A percentile compares a stretch with the other conserved stretches of the same genome.
phyloP scores from a whole-genome alignment of 75 land plant genomes.

The Isoetes taiwanensis region DNA sequence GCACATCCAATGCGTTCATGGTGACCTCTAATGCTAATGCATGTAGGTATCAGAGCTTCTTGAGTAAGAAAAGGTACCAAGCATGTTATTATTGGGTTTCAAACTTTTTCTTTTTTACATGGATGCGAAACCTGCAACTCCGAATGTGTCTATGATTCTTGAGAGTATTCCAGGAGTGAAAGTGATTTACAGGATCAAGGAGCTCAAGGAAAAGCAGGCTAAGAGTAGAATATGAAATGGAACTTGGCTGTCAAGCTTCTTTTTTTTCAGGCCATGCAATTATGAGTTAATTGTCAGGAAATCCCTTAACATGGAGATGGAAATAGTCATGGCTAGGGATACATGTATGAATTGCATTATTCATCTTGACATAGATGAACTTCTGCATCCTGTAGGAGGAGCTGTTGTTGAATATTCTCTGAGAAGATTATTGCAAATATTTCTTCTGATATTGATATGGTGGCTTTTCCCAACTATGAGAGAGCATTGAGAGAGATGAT shows the following conservation, averaged over 20 bases:
- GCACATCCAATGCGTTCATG: too few species aligned
- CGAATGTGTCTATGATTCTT: neutral
- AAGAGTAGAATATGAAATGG: neutral
- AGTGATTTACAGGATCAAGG: neutral
- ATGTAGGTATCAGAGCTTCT: too few species aligned
- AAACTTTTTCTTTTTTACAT: neutral
- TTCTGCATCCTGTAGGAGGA: slow-evolving; percentile 1
- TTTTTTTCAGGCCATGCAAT: slow-evolving; percentile 1
- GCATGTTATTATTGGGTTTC: too few species aligned
- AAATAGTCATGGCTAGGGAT: neutral
- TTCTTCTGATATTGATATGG: slow-evolving; percentile 1
- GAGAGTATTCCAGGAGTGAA: slow-evolving; percentile 1
- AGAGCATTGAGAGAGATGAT: slow-evolving; percentile 3
- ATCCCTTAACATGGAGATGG: slow-evolving; percentile 8
- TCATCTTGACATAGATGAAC: slow-evolving; percentile 1
- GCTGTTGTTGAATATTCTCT: neutral
- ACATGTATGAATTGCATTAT: neutral
- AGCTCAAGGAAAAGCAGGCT: neutral
- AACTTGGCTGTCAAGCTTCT: slow-evolving; percentile 7
- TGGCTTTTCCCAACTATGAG: slow-evolving; percentile 1
- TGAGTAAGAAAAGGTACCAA: too few species aligned
- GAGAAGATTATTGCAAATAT: neutral
- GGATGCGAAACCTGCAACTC: slow-evolving; percentile 6
- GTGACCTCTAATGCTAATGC: too few species aligned
- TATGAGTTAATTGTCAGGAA: neutral